Evolutionary conservation across 2,329 filamentous ascomycete species (phyloP).

Genomic region (Tympanopsis confertula): DNA sequence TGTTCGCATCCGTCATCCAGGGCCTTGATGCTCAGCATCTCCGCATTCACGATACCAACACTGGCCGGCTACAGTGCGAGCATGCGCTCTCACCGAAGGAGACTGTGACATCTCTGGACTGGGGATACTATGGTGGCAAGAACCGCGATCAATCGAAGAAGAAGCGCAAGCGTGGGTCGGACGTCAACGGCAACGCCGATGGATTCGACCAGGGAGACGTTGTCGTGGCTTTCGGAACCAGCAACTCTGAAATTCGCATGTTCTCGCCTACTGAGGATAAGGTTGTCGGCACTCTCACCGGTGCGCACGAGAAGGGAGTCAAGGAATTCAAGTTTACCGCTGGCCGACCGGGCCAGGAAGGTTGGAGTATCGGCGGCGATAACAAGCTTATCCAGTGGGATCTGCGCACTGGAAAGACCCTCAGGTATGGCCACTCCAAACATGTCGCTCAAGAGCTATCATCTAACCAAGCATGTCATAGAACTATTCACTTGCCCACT

Average conservation of each 20-base stretch:
- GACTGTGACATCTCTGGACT: constrained; percentile 33
- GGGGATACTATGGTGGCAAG: constrained; percentile 28
- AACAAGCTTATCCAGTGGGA: constrained; percentile 39
- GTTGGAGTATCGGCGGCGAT: constrained; percentile 40
- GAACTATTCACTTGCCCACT: not conserved
- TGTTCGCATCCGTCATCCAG: constrained; percentile 40
- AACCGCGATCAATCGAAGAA: constrained; percentile 27
- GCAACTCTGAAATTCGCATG: constrained; percentile 31
- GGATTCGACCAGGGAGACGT: constrained; percentile 23
- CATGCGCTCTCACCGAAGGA: constrained; percentile 31
- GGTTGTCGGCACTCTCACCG: constrained; percentile 27
- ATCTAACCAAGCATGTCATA: not conserved
- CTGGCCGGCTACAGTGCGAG: constrained; percentile 34
- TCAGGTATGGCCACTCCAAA: constrained; percentile 20
- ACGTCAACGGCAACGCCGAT: constrained; percentile 21
- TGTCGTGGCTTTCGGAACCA: constrained; percentile 35
- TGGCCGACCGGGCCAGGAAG: constrained; percentile 21
- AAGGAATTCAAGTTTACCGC: constrained; percentile 36
- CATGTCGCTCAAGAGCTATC: not conserved
- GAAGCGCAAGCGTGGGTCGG: constrained; percentile 33
- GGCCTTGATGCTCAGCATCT: constrained; percentile 37
- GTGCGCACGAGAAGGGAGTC: constrained; percentile 31
- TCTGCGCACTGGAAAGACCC: constrained; percentile 24
- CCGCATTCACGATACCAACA: constrained; percentile 35
- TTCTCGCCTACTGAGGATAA: constrained; percentile 34